Evolutionary conservation across 768 basidiomycete genomes (phyloP), one percentile per base, ranked within the genome.

Genomic region (Termitomyces sp.): DNA sequence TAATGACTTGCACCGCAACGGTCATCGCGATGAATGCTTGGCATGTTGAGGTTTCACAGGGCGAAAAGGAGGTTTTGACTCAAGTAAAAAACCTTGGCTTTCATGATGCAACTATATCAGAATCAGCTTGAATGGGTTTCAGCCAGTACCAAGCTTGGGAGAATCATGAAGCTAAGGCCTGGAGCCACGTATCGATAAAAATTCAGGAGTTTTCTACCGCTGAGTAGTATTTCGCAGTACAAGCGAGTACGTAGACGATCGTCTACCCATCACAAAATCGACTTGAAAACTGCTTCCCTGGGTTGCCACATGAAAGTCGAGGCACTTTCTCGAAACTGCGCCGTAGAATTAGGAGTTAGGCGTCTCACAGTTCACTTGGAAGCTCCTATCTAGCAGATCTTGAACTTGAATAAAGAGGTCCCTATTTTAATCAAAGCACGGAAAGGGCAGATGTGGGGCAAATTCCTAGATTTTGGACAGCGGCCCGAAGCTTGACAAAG

Each of bases 11-110:
- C 37, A 15, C 38, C 37, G 20, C 37, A 38, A 38, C 11, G 20
- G 20, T 14, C 37, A 40, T 40, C 8, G 8, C 53, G 14, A 54
- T 54, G 54, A 55, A 55, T 55, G 54, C 54, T 55, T 55, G 54
- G 54, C 54, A 31, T 31, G 17, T 31, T n/a, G 4, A n/a, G 17
- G 54, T 55, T 32, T 55, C 40, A 55, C 29, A 43, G 8, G 37
- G n/a, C 17, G 36, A 43, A 55, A 55, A 55, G 40, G 54, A n/a
- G 54, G 40, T n/a, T 42, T 53, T 42, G 40, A 31, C 10, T 55
- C 15, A 17, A n/a, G 56, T 5, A 46, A 56, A 40, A 20, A 20
- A 34, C 45, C 45, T 31, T 43, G 42, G 55, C 34, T 17, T 45
- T 45, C 45, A 56, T 45, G 42, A 45, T 56, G 42, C 36, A 29